Evolutionary conservation across 192 early-diverging fungal species (phyloP), one percentile per base, ranked within the genome.

Genomic region (Rhizophagus prolifer): DNA sequence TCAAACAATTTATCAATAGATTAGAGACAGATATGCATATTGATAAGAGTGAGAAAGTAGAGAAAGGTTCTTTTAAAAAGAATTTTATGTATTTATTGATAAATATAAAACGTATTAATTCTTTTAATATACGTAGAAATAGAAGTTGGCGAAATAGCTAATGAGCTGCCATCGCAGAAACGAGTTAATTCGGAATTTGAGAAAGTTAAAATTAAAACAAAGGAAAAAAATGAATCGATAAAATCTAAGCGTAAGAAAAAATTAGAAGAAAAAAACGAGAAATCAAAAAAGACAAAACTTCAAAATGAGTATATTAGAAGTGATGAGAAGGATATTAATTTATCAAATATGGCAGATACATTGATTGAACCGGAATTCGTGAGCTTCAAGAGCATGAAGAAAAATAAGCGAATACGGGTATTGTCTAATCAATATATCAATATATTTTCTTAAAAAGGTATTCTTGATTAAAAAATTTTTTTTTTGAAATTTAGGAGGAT

Each of bases 1-100:
- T 91, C 73, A 82, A 86, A 28, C 75, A 81, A 23, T 87, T 90
- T 73, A 66, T 83, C 26, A 82, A 86, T 34, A 61, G 41, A 62
- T 13, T 74, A 19, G 59, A 74, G 13, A 13, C 81, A 23, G 78
- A 75, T 8, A 66, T 72, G n/a, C 59, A 68, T 1, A 63, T 78
- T 1, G 80, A 79, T 12, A 64, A 81, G 10, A 72, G 66, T 74
- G 67, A 69, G 36, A 60, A 58, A 34, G 65, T 58, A 23, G 26
- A 12, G 13, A 21, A 16, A 54, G 50, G 50, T 54, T 19, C n/a
- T 50, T 50, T 38, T 9, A 38, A 8, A 38, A 38, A 7, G 6
- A 21, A 21, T 21, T 54, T 54, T 54, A 54, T 38, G 21, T 16
- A n/a, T 7, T 19, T 54, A 54, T 4, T 54, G 4, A 54, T 54